Evolutionary conservation across 176 grass and related monocot species (phyloP).

Genomic region (Juncus effusus): DNA sequence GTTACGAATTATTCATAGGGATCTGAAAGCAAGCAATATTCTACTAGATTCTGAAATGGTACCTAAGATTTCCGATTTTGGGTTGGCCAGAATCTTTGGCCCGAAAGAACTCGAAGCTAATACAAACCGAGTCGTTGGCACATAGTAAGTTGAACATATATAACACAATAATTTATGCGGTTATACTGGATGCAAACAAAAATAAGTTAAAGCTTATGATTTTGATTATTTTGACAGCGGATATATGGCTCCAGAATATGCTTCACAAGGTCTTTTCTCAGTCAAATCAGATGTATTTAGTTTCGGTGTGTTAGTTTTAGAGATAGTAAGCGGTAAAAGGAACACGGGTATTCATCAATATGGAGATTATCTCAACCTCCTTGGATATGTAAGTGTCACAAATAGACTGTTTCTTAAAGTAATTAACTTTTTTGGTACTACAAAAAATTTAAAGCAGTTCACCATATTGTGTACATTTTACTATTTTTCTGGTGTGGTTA

Average conservation of each 20-base stretch:
- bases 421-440: no score
- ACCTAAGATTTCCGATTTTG: conserved; percentile 22
- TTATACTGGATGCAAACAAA: no score
- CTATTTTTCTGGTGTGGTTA: no score
- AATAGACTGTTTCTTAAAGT: neutral
- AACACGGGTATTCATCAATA: conserved; percentile 3
- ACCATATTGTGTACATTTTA: no score
- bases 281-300: conserved; percentile 45
- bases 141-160: conserved; percentile 8
- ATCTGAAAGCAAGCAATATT: conserved; percentile 17
- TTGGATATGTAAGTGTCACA: conserved; percentile 12
- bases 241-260: conserved; percentile 52
- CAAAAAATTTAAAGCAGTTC: no score
- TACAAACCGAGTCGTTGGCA: conserved; percentile 6
- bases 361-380: conserved; percentile 19
- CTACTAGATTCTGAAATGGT: conserved; percentile 14
- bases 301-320: conserved; percentile 42
- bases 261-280: conserved; percentile 35
- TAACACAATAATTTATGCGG: neutral
- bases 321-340: conserved; percentile 27
- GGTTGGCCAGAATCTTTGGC: conserved; percentile 4
- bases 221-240: conserved; percentile 28
- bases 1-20: conserved; percentile 15
- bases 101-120: conserved; percentile 5
- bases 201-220: no score